Conservation (phyloP, 2,329 filamentous ascomycete species). For the Diaporthe batatas region DNA sequence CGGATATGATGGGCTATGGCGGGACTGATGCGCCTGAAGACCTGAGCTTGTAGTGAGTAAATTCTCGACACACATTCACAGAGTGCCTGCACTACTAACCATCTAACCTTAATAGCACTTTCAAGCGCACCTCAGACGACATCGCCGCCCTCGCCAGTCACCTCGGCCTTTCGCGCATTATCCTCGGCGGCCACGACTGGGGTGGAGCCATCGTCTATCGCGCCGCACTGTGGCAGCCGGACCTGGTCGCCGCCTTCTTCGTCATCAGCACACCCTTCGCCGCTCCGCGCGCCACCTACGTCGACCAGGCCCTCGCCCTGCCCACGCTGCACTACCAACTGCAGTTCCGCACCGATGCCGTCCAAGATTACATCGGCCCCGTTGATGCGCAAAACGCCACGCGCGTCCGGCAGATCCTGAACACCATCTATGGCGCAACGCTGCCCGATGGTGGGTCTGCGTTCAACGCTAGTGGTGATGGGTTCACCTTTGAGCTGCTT, state of each 20-base stretch:
- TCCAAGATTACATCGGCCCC: constrained; percentile 65
- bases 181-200: constrained; percentile 95
- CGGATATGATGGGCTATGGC: constrained; percentile 90
- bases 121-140: constrained; percentile 80
- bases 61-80: not conserved
- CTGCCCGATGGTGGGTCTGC: constrained; percentile 64
- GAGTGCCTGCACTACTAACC: not conserved
- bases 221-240: constrained; percentile 78
- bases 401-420: constrained; percentile 78
- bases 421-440: constrained; percentile 76
- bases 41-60: constrained; percentile 68
- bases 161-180: constrained; percentile 61
- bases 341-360: constrained; percentile 79
- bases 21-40: constrained; percentile 77
- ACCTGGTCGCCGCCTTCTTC: constrained; percentile 81
- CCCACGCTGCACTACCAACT: constrained; percentile 86
- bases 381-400: constrained; percentile 53
- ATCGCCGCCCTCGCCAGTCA: constrained; percentile 63
- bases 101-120: constrained; percentile 47
- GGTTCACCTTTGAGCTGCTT: constrained; percentile 74
- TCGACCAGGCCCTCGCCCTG: constrained; percentile 65
- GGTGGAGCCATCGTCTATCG: constrained; percentile 85
- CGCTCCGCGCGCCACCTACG: constrained; percentile 64
- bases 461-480: constrained; percentile 70
- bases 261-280: constrained; percentile 83